These are phyloP conservation scores for Acephala macrosclerotiorum DNA, from an alignment of 2,329 filamentous ascomycete species.

Conservation along the genomic window DNA sequence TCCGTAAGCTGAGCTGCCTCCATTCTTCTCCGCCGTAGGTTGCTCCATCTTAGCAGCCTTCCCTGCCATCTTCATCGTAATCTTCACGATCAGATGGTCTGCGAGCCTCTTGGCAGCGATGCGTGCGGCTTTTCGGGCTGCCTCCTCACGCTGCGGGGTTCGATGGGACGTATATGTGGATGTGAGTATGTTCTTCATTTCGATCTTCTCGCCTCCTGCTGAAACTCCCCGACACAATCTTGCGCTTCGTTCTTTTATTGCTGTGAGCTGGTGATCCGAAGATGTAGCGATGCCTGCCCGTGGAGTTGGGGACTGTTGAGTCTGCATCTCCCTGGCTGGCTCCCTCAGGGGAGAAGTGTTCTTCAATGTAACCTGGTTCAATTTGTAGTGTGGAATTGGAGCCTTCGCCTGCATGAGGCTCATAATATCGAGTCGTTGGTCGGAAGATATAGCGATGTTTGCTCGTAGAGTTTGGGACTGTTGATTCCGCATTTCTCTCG, in stretches of 20 bases:
- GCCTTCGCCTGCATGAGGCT: too few relatives aligned
- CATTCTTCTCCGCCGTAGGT: too few relatives aligned
- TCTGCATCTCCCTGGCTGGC: conserved; percentile 21
- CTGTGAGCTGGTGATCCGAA: conserved; percentile 35
- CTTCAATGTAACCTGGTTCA: too few relatives aligned
- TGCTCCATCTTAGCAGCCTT: too few relatives aligned
- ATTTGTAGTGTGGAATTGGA: too few relatives aligned
- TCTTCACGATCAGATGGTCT: conserved; percentile 25
- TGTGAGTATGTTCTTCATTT: conserved; percentile 41
- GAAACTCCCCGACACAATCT: conserved; percentile 35
- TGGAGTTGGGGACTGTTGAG: conserved; percentile 23
- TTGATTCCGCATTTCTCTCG: conserved; percentile 27
- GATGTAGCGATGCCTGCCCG: conserved; percentile 37
- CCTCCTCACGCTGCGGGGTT: conserved; percentile 17
- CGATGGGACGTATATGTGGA: conserved; percentile 44
- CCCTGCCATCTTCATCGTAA: too few relatives aligned
- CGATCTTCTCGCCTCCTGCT: conserved; percentile 24
- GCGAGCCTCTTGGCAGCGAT: conserved; percentile 63
- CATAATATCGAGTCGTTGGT: conserved; percentile 33
- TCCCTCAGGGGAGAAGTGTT: too few relatives aligned
- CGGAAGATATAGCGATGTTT: conserved; percentile 38
- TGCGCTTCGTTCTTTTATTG: conserved; percentile 28
- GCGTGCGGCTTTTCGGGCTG: conserved; percentile 73
- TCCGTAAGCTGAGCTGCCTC: too few relatives aligned
- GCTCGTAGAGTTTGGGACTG: conserved; percentile 29